Conservation (phyloP, 495 filamentous ascomycete species). For the Aspergillus conjunctus region DNA sequence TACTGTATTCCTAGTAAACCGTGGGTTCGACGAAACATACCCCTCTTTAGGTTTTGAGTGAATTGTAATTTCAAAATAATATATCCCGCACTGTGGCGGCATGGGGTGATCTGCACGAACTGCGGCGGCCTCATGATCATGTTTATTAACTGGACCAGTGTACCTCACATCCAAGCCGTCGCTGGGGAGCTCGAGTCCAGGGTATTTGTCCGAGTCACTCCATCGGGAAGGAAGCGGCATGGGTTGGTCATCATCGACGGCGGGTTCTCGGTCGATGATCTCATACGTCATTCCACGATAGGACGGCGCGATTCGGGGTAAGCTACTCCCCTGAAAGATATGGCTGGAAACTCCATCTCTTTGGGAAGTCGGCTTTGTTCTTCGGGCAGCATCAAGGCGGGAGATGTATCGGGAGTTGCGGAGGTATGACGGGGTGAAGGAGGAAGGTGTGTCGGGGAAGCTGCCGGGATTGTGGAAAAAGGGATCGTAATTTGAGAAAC, state of each 20-base stretch:
- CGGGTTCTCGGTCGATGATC: constrained; percentile 76
- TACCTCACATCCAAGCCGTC: constrained; percentile 83
- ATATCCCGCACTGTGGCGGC: constrained; percentile 89
- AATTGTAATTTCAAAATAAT: constrained; percentile 95
- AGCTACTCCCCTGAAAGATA: constrained; percentile 61
- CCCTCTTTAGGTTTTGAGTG: constrained; percentile 83
- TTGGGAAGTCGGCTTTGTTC: constrained; percentile 58
- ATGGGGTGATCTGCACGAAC: constrained; percentile 87
- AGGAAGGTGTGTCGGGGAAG: constrained; percentile 39
- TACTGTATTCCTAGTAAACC: background rate
- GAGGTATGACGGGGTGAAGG: constrained; percentile 84
- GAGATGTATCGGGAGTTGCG: constrained; percentile 74
- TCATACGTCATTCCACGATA: constrained; percentile 86
- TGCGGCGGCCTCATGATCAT: constrained; percentile 81
- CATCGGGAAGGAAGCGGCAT: constrained; percentile 78
- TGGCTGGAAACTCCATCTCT: constrained; percentile 56
- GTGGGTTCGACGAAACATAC: constrained; percentile 52
- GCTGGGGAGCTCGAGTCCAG: constrained; percentile 69
- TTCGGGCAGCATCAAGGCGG: constrained; percentile 68
- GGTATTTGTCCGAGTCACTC: constrained; percentile 75
- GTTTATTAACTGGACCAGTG: constrained; percentile 58
- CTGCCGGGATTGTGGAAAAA: constrained; percentile 32
- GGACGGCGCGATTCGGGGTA: constrained; percentile 67
- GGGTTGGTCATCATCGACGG: constrained; percentile 55
- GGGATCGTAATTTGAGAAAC: constrained; percentile 43